Percentiles rank a stretch among this genome's conserved stretches.
Evolutionary conservation across 148 eudicot genomes (phyloP).

Genomic region (Camellia granthamiana): DNA sequence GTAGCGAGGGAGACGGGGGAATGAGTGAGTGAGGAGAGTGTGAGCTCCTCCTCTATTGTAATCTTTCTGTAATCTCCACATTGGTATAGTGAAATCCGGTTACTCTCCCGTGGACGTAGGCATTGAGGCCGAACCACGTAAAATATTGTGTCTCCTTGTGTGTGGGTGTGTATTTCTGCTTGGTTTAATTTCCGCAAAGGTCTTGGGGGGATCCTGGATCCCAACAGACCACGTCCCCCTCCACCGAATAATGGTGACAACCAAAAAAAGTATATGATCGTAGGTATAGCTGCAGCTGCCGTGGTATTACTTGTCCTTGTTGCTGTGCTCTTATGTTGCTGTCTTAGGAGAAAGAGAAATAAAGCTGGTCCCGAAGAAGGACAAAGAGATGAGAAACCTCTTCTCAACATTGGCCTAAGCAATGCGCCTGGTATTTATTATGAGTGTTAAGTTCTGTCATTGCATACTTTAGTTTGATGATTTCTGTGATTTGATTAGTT

Average conservation of each 20-base stretch:
- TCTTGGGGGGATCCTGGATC: too few relatives aligned
- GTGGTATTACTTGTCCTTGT: constrained; percentile 31
- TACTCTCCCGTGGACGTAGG: too few relatives aligned
- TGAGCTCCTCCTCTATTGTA: too few relatives aligned
- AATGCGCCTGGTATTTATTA: constrained; percentile 34
- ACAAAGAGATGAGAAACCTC: constrained; percentile 55
- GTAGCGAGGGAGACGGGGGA: too few relatives aligned
- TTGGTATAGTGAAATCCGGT: too few relatives aligned
- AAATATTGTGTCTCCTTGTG: too few relatives aligned
- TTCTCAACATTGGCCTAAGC: constrained; percentile 37
- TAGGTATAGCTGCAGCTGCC: constrained; percentile 25
- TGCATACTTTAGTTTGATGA: neutral
- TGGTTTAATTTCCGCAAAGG: too few relatives aligned
- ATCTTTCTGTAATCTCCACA: too few relatives aligned
- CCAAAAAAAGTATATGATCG: constrained; percentile 13
- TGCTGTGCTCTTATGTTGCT: constrained; percentile 39
- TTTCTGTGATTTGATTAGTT: neutral
- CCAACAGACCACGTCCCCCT: constrained; percentile 6
- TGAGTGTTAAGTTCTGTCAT: neutral
- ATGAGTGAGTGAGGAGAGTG: too few relatives aligned
- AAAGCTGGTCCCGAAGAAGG: constrained; percentile 20
- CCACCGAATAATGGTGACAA: constrained; percentile 4
- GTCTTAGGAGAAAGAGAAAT: constrained; percentile 20
- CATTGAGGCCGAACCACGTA: too few relatives aligned
- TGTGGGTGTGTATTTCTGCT: too few relatives aligned